Evolutionary conservation across 2,329 filamentous ascomycete species (phyloP).

Genomic region (Zelopaecilomyces penicillatus): DNA sequence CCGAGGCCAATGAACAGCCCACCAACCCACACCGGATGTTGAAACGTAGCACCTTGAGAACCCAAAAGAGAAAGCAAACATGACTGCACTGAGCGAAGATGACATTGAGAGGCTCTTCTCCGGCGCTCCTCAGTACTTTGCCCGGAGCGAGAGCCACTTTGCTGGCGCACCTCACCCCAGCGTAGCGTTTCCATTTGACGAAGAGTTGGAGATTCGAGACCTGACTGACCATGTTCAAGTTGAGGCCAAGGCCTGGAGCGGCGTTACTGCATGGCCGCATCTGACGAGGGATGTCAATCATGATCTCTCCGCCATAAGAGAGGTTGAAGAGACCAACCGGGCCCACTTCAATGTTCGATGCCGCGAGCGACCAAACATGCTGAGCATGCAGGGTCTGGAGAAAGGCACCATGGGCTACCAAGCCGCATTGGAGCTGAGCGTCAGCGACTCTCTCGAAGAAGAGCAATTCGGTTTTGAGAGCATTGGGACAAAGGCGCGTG

Average conservation of each 20-base stretch:
- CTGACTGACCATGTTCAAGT: slow-evolving; percentile 57
- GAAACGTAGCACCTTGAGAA: neutral
- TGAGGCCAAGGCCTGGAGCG: slow-evolving; percentile 54
- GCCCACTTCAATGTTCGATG: slow-evolving; percentile 52
- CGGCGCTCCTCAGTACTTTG: slow-evolving; percentile 65
- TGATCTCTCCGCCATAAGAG: slow-evolving; percentile 34
- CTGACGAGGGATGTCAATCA: slow-evolving; percentile 44
- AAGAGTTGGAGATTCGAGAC: slow-evolving; percentile 51
- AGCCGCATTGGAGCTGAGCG: slow-evolving; percentile 57
- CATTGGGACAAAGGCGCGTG: slow-evolving; percentile 44
- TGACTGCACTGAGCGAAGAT: slow-evolving; percentile 48
- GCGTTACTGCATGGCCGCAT: slow-evolving; percentile 55
- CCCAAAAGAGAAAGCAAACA: slow-evolving; percentile 32
- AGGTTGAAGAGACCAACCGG: slow-evolving; percentile 35
- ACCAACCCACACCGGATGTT: neutral
- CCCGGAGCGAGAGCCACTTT: slow-evolving; percentile 50
- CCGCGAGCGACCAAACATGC: slow-evolving; percentile 60
- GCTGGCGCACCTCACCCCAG: slow-evolving; percentile 53
- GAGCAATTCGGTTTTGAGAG: slow-evolving; percentile 53
- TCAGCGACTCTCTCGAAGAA: slow-evolving; percentile 56
- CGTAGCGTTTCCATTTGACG: slow-evolving; percentile 61
- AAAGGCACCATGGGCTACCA: slow-evolving; percentile 63
- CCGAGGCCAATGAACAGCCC: slow-evolving; percentile 1
- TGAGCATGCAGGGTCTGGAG: slow-evolving; percentile 63
- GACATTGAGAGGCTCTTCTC: slow-evolving; percentile 65